A percentile compares a stretch with the other conserved stretches of the same genome.
phyloP scores from a whole-genome alignment of 345 rosid species.

The Populus alba region DNA sequence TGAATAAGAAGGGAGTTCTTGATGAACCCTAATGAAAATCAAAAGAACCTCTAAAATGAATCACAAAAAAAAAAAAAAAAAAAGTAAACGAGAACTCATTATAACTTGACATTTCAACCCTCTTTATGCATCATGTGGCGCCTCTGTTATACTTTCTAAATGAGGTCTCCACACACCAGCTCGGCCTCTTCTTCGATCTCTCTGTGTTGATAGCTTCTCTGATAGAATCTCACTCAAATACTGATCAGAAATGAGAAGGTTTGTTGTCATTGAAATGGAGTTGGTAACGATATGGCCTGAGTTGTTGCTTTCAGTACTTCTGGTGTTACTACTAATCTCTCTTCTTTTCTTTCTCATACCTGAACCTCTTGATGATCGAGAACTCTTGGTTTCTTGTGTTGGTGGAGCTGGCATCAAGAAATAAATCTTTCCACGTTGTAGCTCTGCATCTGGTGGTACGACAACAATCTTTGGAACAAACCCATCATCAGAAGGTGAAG shows the following conservation, averaged over 20 bases:
- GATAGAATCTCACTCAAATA: conserved; percentile 91
- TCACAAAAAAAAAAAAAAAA: background rate
- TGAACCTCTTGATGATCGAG: conserved; percentile 20
- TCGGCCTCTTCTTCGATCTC: conserved; percentile 83
- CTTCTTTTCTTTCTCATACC: conserved; percentile 19
- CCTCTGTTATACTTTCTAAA: conserved; percentile 79
- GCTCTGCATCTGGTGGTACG: conserved; percentile 90
- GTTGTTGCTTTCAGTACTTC: conserved; percentile 14
- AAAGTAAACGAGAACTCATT: background rate
- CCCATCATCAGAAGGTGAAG: conserved; percentile 46
- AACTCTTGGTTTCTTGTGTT: conserved; percentile 25
- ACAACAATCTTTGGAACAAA: conserved; percentile 70
- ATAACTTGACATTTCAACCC: background rate
- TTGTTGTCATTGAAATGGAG: conserved; percentile 32
- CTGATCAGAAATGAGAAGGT: conserved; percentile 56
- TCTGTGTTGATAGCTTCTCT: conserved; percentile 70
- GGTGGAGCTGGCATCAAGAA: conserved; percentile 74
- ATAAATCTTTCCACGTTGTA: conserved; percentile 90
- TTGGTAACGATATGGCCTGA: conserved; percentile 1
- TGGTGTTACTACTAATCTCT: conserved; percentile 6
- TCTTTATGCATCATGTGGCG: background rate
- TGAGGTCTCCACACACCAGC: conserved; percentile 95
- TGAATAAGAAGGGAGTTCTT: conserved; percentile 4
- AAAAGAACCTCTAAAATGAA: conserved; percentile 20
- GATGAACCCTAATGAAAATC: conserved; percentile 28